Conservation (phyloP, 345 rosid genomes). For the Gossypium australe region DNA sequence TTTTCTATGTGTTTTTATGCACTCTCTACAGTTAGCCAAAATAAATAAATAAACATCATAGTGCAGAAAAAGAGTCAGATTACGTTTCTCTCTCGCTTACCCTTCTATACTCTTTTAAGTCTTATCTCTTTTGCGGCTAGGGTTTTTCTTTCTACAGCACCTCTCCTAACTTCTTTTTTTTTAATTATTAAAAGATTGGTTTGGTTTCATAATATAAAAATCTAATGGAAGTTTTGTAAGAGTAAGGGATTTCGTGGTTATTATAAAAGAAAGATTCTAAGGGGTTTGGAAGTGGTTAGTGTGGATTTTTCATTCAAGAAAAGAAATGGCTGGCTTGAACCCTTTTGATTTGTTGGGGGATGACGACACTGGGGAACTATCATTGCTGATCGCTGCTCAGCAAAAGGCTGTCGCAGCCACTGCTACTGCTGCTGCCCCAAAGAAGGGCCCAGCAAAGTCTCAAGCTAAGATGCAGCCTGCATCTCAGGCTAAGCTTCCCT, state of each 20-base stretch:
- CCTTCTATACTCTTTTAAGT: too few species aligned
- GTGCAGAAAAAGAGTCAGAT: background rate
- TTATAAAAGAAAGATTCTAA: background rate
- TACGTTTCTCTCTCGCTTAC: constrained; percentile 3
- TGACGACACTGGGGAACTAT: constrained; percentile 70
- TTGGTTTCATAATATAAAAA: background rate
- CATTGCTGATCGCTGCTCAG: constrained; percentile 52
- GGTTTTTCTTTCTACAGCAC: constrained; percentile 18
- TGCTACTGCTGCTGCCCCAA: constrained; percentile 12
- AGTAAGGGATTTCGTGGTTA: constrained; percentile 22
- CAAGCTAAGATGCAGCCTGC: constrained; percentile 24
- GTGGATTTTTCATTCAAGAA: background rate
- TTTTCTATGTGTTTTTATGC: too few species aligned
- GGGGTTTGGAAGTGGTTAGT: background rate
- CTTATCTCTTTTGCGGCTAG: constrained; percentile 34
- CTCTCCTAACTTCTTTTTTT: background rate
- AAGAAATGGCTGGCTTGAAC: constrained; percentile 70
- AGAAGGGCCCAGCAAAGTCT: constrained; percentile 4
- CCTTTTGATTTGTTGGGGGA: constrained; percentile 76
- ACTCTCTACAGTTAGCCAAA: too few species aligned
- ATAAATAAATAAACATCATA: too few species aligned
- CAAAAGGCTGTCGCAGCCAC: constrained; percentile 29
- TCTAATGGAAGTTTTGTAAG: constrained; percentile 25
- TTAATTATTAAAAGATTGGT: background rate
- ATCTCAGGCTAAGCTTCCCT: constrained; percentile 38